Conservation (phyloP, 306 rosid species). For the Quercus aquifolioides region DNA sequence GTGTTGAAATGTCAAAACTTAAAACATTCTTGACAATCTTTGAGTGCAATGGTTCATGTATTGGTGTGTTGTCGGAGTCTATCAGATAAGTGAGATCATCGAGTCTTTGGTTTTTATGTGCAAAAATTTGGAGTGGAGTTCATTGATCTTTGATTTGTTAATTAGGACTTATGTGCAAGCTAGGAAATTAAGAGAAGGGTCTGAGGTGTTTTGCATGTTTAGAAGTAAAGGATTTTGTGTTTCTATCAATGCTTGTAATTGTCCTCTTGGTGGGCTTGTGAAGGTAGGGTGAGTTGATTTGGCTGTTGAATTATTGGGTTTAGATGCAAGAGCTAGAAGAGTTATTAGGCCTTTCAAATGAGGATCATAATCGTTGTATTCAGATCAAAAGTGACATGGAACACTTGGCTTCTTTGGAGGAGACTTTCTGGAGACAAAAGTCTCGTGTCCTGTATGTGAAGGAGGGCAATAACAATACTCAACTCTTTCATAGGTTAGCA, state of each 20-base stretch:
- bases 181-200: conserved; percentile 76
- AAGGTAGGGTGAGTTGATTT: conserved; percentile 78
- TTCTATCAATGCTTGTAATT: conserved; percentile 67
- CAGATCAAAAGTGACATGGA: no score
- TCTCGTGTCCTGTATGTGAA: no score
- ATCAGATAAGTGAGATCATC: conserved; percentile 48
- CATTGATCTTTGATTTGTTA: conserved; percentile 56
- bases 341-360: no score
- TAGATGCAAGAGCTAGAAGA: no score
- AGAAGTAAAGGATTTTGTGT: conserved; percentile 44
- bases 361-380: no score
- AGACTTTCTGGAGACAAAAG: no score
- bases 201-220: conserved; percentile 54
- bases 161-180: conserved; percentile 85
- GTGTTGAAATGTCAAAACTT: conserved; percentile 35
- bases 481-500: no score
- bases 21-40: conserved; percentile 49
- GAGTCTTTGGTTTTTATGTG: conserved; percentile 44
- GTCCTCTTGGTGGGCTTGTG: conserved; percentile 77
- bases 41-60: conserved; percentile 56
- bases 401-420: no score
- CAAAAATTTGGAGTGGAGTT: conserved; percentile 1
- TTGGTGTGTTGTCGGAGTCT: conserved; percentile 49
- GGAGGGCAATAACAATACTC: no score
- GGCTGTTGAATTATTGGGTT: conserved; percentile 21